These are phyloP conservation scores for Metschnikowia orientalis DNA, from an alignment of 805 yeast genomes.

Conservation along the genomic window DNA sequence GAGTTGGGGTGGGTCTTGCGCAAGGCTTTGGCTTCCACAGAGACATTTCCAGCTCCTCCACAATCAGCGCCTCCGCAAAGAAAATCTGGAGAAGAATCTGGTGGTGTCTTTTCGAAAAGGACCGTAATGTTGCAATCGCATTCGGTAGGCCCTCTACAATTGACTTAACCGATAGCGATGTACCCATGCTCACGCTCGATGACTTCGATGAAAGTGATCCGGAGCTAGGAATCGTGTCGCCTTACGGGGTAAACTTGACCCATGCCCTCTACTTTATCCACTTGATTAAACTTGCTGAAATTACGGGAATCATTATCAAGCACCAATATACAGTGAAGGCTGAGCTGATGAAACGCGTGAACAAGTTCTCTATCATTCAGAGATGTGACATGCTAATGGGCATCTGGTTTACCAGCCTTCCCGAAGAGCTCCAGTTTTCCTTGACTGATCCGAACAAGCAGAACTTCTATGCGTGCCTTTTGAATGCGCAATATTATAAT, in stretches of 20 bases:
- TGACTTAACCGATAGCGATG: constrained; percentile 70
- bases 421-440: constrained; percentile 58
- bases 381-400: constrained; percentile 76
- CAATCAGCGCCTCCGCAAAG: constrained; percentile 35
- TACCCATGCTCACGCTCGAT: constrained; percentile 61
- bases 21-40: constrained; percentile 77
- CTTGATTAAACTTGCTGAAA: constrained; percentile 61
- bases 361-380: constrained; percentile 45
- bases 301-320: constrained; percentile 62
- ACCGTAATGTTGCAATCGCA: constrained; percentile 63
- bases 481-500: constrained; percentile 69
- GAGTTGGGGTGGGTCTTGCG: constrained; percentile 65
- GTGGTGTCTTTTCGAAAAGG: constrained; percentile 76
- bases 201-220: constrained; percentile 58
- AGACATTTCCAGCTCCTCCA: constrained; percentile 40
- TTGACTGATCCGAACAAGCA: constrained; percentile 51
- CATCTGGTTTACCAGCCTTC: constrained; percentile 66
- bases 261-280: constrained; percentile 59
- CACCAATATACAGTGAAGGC: constrained; percentile 71
- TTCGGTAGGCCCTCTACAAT: constrained; percentile 70
- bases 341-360: constrained; percentile 46
- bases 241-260: constrained; percentile 43
- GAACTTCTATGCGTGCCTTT: constrained; percentile 51
- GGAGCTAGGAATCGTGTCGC: constrained; percentile 30
- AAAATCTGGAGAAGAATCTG: constrained; percentile 63